phyloP scores from a whole-genome alignment of 768 basidiomycete species.

The Phylloporus scabripes region DNA sequence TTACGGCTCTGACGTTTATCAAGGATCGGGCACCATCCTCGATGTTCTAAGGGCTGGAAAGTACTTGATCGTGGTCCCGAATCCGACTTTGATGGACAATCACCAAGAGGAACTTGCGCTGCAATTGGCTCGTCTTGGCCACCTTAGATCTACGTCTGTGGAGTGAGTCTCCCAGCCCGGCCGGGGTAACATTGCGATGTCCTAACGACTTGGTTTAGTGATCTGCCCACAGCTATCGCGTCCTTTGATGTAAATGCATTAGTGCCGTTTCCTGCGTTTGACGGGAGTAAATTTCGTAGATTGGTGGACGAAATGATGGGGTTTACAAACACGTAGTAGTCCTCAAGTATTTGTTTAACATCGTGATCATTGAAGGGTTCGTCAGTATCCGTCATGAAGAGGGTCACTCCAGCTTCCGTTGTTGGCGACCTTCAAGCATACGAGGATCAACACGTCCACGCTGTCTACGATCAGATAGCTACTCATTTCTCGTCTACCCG shows the following conservation, averaged over 20 bases:
- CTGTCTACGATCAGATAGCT: slow-evolving; percentile 81
- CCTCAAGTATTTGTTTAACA: not conserved
- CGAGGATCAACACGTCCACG: slow-evolving; percentile 74
- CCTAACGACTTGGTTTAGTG: slow-evolving; percentile 32
- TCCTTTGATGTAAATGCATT: slow-evolving; percentile 42
- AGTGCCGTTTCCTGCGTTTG: slow-evolving; percentile 61
- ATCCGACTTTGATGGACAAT: slow-evolving; percentile 82
- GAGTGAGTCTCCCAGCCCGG: slow-evolving; percentile 40
- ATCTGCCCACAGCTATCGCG: slow-evolving; percentile 50
- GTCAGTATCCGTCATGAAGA: slow-evolving; percentile 13
- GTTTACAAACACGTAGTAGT: slow-evolving; percentile 36
- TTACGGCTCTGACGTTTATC: slow-evolving; percentile 1
- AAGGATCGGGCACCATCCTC: slow-evolving; percentile 93
- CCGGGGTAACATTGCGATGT: not conserved
- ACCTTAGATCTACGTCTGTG: slow-evolving; percentile 54
- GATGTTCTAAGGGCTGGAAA: slow-evolving; percentile 74
- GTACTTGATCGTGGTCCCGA: slow-evolving; percentile 83
- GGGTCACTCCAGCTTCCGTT: slow-evolving; percentile 38
- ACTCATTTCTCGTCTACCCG: slow-evolving; percentile 83
- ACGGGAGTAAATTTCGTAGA: slow-evolving; percentile 58
- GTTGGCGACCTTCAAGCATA: slow-evolving; percentile 51
- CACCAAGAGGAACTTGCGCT: slow-evolving; percentile 88
- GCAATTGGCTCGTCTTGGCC: slow-evolving; percentile 51
- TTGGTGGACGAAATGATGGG: slow-evolving; percentile 80
- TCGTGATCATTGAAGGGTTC: not conserved